Base-by-base conservation (phyloP, 169 alveolate species). In the Theileria parva region DNA sequence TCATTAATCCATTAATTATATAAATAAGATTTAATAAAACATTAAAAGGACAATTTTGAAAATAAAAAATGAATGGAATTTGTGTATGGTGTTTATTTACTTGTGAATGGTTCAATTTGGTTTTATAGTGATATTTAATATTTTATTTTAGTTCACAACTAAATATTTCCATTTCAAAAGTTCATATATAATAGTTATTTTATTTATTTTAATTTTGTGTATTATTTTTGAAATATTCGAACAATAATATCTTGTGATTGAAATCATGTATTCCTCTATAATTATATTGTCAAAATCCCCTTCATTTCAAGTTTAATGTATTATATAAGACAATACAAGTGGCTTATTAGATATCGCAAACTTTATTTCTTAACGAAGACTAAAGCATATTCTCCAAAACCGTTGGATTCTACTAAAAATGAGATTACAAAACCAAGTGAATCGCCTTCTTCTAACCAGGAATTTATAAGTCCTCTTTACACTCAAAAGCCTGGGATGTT, bases 401-500 rank as follows among this genome's bases (percentile, higher is more conserved):
- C 4, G 48, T 37, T 37, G 48, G 48, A 37, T 37, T 37, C 48
- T 37, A 0, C 11, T 11, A 21, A 7, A 51, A 7, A 69, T 30
- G 37, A 8, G 70, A 6, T 27, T 69, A n/a, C 64, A 61, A 25
- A 37, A 34, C 2, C 73, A 5, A 44, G 7, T 19, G 32, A 60
- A 57, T 37, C 19, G 19, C 63, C 44, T 2, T n/a, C 21, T 2
- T 25, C 66, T 5, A 80, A 32, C 9, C 69, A 44, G 30, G 79
- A 50, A 21, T 8, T 32, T 9, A 59, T 80, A 32, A 74, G 88
- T 61, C 88, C 88, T 7, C 72, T 80, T 1, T 27, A 80, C 34
- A 81, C 84, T 15, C 91, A 85, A 30, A 25, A 64, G n/a, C 44
- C 74, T 3, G 91, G 91, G 2, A 70, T 85, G 84, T 85, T 78